These are phyloP conservation scores for Pseudognaphalium luteoalbum DNA, from an alignment of 129 eudicot species.

Conservation along the genomic window DNA sequence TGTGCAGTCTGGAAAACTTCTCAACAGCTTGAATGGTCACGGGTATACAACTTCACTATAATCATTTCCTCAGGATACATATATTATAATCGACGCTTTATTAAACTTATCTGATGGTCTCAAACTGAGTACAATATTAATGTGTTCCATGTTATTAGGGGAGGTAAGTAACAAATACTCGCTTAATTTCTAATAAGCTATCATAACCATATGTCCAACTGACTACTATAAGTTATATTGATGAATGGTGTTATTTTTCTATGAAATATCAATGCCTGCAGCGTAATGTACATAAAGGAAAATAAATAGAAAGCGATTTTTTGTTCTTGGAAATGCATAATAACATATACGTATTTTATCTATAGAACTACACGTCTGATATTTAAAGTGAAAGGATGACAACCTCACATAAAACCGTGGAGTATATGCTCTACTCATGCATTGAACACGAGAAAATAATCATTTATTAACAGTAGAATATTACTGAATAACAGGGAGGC, in stretches of 20 bases:
- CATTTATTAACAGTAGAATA: neutral
- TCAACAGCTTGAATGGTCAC: conserved; percentile 53
- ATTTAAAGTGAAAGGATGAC: neutral
- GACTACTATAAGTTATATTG: neutral
- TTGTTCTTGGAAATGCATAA: conserved; percentile 8
- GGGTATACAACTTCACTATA: conserved; percentile 31
- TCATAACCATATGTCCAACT: neutral
- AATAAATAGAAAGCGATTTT: neutral
- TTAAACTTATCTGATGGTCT: neutral
- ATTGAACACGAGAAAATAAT: neutral
- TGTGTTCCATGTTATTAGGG: neutral
- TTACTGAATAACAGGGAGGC: conserved; percentile 41
- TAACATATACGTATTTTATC: neutral
- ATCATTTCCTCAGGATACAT: neutral
- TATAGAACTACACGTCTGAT: neutral
- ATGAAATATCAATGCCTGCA: neutral
- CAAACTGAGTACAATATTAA: neutral
- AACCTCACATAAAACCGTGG: too few species aligned
- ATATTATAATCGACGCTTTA: neutral
- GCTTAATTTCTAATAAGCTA: neutral
- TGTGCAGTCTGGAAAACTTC: conserved; percentile 44
- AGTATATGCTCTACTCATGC: neutral
- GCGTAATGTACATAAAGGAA: neutral
- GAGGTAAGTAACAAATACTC: neutral
- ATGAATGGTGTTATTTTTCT: neutral